Evolutionary conservation across 1,139 yeast species (phyloP).

Genomic region (Kurtzmaniella quercitrusa): DNA sequence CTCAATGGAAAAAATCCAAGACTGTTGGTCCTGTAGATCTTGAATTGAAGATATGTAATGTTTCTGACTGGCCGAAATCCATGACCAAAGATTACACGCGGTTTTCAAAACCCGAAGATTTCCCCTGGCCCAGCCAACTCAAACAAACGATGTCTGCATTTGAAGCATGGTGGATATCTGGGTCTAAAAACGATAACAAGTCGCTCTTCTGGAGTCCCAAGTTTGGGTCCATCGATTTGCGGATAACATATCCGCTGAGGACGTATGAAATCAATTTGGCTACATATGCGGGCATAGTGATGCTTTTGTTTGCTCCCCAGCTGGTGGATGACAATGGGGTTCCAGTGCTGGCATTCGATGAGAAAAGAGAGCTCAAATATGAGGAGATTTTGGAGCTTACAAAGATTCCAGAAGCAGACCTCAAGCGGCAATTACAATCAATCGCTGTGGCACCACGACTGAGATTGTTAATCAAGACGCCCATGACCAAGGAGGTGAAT

Average conservation of each 20-base stretch:
- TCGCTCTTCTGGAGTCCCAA: conserved; percentile 80
- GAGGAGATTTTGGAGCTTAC: conserved; percentile 64
- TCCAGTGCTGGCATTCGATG: conserved; percentile 39
- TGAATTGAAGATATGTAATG: conserved; percentile 53
- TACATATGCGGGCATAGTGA: conserved; percentile 71
- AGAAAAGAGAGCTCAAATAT: conserved; percentile 39
- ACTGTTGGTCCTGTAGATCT: conserved; percentile 25
- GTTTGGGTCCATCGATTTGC: conserved; percentile 76
- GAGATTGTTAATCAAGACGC: conserved; percentile 64
- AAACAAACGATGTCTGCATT: conserved; percentile 34
- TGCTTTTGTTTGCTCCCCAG: conserved; percentile 64
- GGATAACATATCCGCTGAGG: conserved; percentile 48
- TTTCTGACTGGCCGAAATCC: conserved; percentile 47
- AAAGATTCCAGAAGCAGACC: conserved; percentile 66
- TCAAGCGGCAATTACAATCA: conserved; percentile 76
- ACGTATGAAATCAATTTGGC: conserved; percentile 82
- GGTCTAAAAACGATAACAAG: conserved; percentile 66
- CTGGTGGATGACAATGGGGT: conserved; percentile 41
- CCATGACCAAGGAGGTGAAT: conserved; percentile 70
- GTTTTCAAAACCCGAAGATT: conserved; percentile 27
- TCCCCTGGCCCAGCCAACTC: conserved; percentile 45
- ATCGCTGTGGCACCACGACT: conserved; percentile 82
- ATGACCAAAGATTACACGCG: conserved; percentile 56
- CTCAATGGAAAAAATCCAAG: conserved; percentile 41
- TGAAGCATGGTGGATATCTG: conserved; percentile 45